Evolutionary conservation across 75 land plant species (phyloP).

Genomic region (Pinus albicaulis): DNA sequence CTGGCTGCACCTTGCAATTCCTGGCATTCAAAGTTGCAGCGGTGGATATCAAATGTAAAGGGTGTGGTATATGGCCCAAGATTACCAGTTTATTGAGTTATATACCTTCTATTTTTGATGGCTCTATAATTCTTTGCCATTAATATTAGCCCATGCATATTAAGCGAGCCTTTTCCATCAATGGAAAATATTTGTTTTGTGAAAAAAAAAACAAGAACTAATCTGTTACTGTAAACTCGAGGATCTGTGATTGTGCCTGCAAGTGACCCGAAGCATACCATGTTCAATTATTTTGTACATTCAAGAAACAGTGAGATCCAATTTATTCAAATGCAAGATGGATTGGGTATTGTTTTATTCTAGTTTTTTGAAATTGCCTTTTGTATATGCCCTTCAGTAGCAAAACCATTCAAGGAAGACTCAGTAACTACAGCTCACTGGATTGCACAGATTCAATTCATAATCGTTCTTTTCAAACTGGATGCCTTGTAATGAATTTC

Average conservation of each 20-base stretch:
- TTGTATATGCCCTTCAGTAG: too few species aligned
- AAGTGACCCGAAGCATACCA: not conserved
- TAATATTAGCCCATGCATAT: not conserved
- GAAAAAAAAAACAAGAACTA: not conserved
- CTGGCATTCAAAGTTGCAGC: not conserved
- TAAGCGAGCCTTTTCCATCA: slow-evolving; percentile 1
- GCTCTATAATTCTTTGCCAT: not conserved
- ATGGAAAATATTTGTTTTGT: not conserved
- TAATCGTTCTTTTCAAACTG: too few species aligned
- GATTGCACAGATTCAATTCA: too few species aligned
- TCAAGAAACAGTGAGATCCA: not conserved
- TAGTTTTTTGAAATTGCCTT: too few species aligned
- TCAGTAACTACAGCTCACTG: too few species aligned
- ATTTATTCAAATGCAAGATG: not conserved
- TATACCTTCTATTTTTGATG: not conserved
- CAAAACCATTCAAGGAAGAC: too few species aligned
- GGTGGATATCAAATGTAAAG: slow-evolving; percentile 4
- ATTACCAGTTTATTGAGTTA: slow-evolving; percentile 4
- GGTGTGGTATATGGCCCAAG: not conserved
- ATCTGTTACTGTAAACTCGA: not conserved
- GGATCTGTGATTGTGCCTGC: not conserved
- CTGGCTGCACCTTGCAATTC: not conserved
- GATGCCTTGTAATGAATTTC: too few species aligned
- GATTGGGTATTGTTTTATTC: too few species aligned
- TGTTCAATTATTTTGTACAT: not conserved